These are phyloP conservation scores for Aspergillus carbonarius DNA, from an alignment of 2,329 filamentous ascomycete species.

Conservation along the genomic window DNA sequence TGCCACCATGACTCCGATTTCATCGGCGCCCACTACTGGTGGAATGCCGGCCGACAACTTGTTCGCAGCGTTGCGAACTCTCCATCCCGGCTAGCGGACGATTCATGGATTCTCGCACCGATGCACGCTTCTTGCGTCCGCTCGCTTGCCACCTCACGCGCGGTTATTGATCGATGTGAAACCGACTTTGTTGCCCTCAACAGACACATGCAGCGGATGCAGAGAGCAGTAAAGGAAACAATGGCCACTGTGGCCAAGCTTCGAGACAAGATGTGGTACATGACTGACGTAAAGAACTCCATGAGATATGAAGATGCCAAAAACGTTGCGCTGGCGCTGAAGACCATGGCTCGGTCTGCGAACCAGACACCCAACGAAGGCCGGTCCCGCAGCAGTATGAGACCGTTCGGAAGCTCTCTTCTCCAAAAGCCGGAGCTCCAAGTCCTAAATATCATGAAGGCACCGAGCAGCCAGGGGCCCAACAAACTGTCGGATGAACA, in stretches of 20 bases:
- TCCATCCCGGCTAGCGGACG: conserved; percentile 53
- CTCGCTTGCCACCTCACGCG: conserved; percentile 32
- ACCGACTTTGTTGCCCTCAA: conserved; percentile 72
- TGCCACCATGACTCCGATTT: conserved; percentile 80
- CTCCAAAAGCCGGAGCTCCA: conserved; percentile 80
- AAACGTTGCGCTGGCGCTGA: conserved; percentile 81
- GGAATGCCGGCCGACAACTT: conserved; percentile 75
- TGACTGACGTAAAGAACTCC: conserved; percentile 88
- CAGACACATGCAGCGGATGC: conserved; percentile 75
- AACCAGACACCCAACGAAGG: conserved; percentile 30
- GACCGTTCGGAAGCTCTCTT: conserved; percentile 56
- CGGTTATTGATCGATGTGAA: conserved; percentile 38
- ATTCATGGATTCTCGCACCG: conserved; percentile 69
- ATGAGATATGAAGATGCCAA: conserved; percentile 82
- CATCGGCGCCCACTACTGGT: conserved; percentile 79
- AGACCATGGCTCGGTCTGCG: conserved; percentile 73
- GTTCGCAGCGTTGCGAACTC: conserved; percentile 60
- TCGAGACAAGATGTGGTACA: conserved; percentile 98
- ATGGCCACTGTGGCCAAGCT: conserved; percentile 71
- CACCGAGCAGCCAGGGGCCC: conserved; percentile 76
- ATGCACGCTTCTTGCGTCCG: conserved; percentile 60
- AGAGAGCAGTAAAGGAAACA: conserved; percentile 71
- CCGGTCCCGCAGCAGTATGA: conserved; percentile 44
- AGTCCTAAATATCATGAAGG: conserved; percentile 82
- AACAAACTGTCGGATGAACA: conserved; percentile 98